Evolutionary conservation across 192 early-diverging fungal genomes (phyloP).

Genomic region (Entomortierella parvispora): DNA sequence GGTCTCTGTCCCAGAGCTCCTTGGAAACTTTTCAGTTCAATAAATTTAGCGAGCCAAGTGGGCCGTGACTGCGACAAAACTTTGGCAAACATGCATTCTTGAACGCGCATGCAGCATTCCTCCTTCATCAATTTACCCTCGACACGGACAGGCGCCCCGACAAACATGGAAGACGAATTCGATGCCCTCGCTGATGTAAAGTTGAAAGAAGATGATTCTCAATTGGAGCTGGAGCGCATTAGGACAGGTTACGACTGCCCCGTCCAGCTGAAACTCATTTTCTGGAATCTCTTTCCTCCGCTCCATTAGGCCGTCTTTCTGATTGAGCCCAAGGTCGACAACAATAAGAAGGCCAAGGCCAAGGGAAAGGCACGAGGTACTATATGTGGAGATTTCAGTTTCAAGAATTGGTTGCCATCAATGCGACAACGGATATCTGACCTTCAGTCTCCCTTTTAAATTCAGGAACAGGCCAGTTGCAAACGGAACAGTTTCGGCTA

Average conservation of each 20-base stretch:
- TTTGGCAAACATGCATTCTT: too few relatives aligned
- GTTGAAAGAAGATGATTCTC: neutral
- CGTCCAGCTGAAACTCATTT: too few relatives aligned
- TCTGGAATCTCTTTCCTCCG: too few relatives aligned
- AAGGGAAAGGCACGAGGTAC: conserved; percentile 1
- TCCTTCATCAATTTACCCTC: too few relatives aligned
- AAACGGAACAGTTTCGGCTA: conserved; percentile 42
- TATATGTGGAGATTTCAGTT: conserved; percentile 8
- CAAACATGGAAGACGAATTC: too few relatives aligned
- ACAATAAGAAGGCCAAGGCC: conserved; percentile 13
- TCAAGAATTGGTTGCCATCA: neutral
- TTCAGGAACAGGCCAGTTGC: neutral
- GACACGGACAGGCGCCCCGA: too few relatives aligned
- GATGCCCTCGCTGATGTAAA: too few relatives aligned
- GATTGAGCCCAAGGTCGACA: conserved; percentile 41
- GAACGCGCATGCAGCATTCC: too few relatives aligned
- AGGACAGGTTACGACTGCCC: too few relatives aligned
- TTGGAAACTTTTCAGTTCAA: conserved; percentile 54
- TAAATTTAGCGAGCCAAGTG: too few relatives aligned
- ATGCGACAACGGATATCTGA: neutral
- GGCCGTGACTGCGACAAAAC: too few relatives aligned
- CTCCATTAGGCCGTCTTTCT: conserved; percentile 53
- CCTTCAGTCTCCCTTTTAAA: neutral
- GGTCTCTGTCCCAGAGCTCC: conserved; percentile 57
- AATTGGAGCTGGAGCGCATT: too few relatives aligned